phyloP scores from a whole-genome alignment of 805 yeast species.

The Teunomyces stri region DNA sequence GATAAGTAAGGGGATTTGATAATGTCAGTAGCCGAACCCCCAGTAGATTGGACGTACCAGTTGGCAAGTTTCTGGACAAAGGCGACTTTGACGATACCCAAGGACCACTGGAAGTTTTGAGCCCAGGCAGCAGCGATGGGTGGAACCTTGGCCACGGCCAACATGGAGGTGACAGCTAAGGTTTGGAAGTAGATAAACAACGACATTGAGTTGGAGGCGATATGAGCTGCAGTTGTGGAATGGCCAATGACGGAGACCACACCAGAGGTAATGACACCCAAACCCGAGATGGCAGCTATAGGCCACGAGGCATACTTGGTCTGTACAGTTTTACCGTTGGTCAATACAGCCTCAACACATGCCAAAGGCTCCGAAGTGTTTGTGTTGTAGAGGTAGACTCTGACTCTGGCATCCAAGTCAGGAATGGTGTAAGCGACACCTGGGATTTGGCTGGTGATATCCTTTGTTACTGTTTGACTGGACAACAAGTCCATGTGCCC shows the following conservation, averaged over 20 bases:
- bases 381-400: constrained; percentile 55
- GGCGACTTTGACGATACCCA: constrained; percentile 76
- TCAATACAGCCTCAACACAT: constrained; percentile 83
- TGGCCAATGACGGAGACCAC: constrained; percentile 85
- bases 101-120: constrained; percentile 93
- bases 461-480: constrained; percentile 40
- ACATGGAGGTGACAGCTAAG: constrained; percentile 88
- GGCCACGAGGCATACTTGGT: constrained; percentile 76
- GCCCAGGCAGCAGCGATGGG: constrained; percentile 99
- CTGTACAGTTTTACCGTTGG: constrained; percentile 92
- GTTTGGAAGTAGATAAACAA: constrained; percentile 92
- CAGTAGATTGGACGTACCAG: constrained; percentile 96
- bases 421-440: constrained; percentile 87
- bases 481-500: constrained; percentile 79
- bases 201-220: constrained; percentile 93
- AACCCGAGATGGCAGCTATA: constrained; percentile 84
- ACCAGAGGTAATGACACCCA: constrained; percentile 86
- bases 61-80: constrained; percentile 82
- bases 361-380: constrained; percentile 59
- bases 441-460: constrained; percentile 59
- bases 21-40: constrained; percentile 81
- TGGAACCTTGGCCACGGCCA: constrained; percentile 89
- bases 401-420: constrained; percentile 88
- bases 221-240: constrained; percentile 90
- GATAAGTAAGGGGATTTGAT: constrained; percentile 67